Evolutionary conservation across 106 monocot genomes (phyloP).

Genomic region (Dendrobium nobile): DNA sequence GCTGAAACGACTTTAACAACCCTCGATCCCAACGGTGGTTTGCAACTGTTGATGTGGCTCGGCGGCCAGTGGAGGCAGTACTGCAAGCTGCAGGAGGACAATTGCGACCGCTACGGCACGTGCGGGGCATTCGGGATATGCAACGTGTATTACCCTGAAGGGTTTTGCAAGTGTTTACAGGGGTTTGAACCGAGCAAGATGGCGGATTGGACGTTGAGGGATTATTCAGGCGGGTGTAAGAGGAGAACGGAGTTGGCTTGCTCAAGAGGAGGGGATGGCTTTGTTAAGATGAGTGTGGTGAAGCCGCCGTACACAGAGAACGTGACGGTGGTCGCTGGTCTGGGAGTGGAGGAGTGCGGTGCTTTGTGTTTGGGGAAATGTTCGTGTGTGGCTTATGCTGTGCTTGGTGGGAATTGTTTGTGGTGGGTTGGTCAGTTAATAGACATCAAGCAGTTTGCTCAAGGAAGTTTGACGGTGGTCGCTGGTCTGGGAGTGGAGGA

Average conservation of each 20-base stretch:
- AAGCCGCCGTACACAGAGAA: slow-evolving; percentile 17
- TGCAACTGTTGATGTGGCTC: neutral
- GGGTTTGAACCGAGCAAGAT: slow-evolving; percentile 31
- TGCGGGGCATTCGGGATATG: slow-evolving; percentile 10
- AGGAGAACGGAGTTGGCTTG: slow-evolving; percentile 1
- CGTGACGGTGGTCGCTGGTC: neutral
- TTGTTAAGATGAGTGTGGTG: slow-evolving; percentile 3
- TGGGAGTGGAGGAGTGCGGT: slow-evolving; percentile 1
- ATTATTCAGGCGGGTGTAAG: neutral
- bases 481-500: neutral
- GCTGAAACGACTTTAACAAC: no score
- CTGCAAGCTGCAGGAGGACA: slow-evolving; percentile 5
- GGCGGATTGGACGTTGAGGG: neutral
- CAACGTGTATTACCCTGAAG: slow-evolving; percentile 6
- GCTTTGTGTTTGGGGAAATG: slow-evolving; percentile 6
- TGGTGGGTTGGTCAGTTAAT: neutral
- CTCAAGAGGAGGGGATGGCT: neutral
- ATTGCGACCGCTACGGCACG: slow-evolving; percentile 7
- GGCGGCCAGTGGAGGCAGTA: slow-evolving; percentile 5
- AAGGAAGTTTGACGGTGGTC: neutral
- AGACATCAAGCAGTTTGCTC: slow-evolving; percentile 3
- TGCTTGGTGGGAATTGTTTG: slow-evolving; percentile 2
- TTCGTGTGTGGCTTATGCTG: slow-evolving; percentile 6
- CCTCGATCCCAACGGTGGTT: neutral
- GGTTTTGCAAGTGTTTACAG: slow-evolving; percentile 23